Conservation (phyloP, 805 yeast species). For the Lipomyces sp. region DNA sequence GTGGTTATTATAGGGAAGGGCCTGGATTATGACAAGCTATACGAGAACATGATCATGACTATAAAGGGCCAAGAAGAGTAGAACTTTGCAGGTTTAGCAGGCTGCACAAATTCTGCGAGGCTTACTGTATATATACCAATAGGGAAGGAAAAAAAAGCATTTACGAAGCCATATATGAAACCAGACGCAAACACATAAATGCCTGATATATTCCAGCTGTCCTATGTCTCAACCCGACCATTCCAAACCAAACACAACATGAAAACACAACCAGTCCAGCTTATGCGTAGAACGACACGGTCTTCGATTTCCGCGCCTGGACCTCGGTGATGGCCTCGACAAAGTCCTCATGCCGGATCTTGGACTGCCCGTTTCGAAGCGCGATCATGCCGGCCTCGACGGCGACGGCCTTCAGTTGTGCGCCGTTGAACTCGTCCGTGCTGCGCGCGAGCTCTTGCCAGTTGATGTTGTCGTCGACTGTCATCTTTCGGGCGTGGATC, state of each 20-base stretch:
- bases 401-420: slow-evolving; percentile 96
- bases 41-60: slow-evolving; percentile 3
- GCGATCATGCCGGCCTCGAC: slow-evolving; percentile 99
- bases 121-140: too few species aligned
- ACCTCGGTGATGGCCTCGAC: slow-evolving; percentile 98
- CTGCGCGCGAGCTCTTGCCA: slow-evolving; percentile 98
- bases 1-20: slow-evolving; percentile 75
- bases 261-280: too few species aligned
- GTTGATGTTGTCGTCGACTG: slow-evolving; percentile 84
- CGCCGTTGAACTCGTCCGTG: slow-evolving; percentile 98
- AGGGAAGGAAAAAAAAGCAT: neutral
- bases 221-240: too few species aligned
- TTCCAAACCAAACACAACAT: too few species aligned
- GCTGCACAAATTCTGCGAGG: too few species aligned
- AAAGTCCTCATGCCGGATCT: slow-evolving; percentile 94
- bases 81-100: too few species aligned
- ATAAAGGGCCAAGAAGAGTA: neutral
- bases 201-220: too few species aligned
- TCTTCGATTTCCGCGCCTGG: slow-evolving; percentile 92
- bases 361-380: slow-evolving; percentile 84
- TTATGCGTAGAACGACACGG: slow-evolving; percentile 93
- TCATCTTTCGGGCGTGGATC: slow-evolving; percentile 96
- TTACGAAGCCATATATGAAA: too few species aligned
- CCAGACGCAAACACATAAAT: too few species aligned
- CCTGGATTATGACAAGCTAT: slow-evolving; percentile 37